phyloP scores from a whole-genome alignment of 257 asterid genomes.

The Linaria vulgaris region DNA sequence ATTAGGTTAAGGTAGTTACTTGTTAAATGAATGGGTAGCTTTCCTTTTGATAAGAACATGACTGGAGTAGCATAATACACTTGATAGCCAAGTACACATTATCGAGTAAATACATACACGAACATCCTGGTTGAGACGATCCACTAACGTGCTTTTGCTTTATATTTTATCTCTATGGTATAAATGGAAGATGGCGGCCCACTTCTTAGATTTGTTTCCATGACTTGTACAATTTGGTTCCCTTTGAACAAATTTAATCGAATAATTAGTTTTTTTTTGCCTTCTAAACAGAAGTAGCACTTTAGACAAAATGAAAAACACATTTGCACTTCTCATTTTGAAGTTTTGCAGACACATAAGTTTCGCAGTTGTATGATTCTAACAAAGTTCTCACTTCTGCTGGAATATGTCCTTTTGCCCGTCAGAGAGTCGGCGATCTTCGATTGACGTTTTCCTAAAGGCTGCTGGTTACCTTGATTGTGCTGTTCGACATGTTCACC shows the following conservation, averaged over 20 bases:
- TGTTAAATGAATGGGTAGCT: background rate
- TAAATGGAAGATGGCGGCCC: background rate
- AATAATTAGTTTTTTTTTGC: background rate
- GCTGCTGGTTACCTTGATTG: constrained; percentile 85
- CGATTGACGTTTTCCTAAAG: constrained; percentile 62
- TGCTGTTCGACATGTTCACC: constrained; percentile 68
- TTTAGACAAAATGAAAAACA: too few relatives aligned
- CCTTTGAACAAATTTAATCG: background rate
- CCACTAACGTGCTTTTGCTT: background rate
- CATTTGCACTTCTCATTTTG: too few relatives aligned
- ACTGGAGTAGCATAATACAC: too few relatives aligned
- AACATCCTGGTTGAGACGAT: background rate
- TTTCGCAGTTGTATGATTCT: background rate
- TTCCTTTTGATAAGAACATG: too few relatives aligned
- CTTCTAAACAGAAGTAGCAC: background rate
- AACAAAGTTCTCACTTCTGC: background rate
- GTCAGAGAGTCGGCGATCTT: constrained; percentile 61
- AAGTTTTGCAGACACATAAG: background rate
- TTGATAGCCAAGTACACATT: too few relatives aligned
- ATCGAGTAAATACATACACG: background rate
- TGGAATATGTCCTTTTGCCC: constrained; percentile 8
- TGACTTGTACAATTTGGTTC: too few relatives aligned
- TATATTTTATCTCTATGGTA: background rate
- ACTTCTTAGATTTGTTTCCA: too few relatives aligned
- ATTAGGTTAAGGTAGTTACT: too few relatives aligned